Evolutionary conservation across 164 flowering plant species (phyloP).

Genomic region (Liquidambar formosana): DNA sequence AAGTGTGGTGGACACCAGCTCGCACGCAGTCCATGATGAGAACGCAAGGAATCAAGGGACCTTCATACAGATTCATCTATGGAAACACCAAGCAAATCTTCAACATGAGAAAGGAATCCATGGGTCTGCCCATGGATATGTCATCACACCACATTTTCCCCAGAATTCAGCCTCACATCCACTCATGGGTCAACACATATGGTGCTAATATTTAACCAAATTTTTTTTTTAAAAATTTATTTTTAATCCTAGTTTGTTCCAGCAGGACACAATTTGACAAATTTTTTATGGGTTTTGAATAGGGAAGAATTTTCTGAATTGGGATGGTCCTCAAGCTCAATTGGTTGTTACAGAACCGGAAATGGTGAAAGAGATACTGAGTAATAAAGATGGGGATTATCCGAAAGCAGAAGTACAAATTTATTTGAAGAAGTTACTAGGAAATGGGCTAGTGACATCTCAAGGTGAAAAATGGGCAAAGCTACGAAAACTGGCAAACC

Average conservation of each 20-base stretch:
- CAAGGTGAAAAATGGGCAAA: too few relatives aligned
- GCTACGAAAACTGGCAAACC: too few relatives aligned
- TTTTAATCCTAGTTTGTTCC: too few relatives aligned
- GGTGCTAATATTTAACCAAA: conserved; percentile 18
- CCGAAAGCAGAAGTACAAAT: too few relatives aligned
- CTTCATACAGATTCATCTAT: conserved; percentile 18
- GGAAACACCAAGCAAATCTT: conserved; percentile 26
- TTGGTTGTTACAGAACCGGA: too few relatives aligned
- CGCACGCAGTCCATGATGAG: conserved; percentile 11
- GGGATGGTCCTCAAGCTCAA: too few relatives aligned
- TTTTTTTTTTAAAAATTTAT: neutral
- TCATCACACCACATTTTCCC: conserved; percentile 33
- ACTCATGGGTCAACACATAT: conserved; percentile 25
- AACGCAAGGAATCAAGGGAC: conserved; percentile 30
- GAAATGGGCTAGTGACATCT: conserved; percentile 40
- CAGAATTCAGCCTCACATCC: conserved; percentile 22
- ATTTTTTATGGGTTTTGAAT: too few relatives aligned
- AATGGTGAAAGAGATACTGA: conserved; percentile 39
- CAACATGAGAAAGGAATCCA: conserved; percentile 15
- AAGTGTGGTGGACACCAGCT: conserved; percentile 25
- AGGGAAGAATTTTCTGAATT: conserved; percentile 36
- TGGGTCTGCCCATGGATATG: conserved; percentile 23
- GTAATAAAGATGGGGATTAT: conserved; percentile 25
- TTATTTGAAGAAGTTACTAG: conserved; percentile 39
- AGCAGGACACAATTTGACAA: too few relatives aligned